Evolutionary conservation across 2,329 filamentous ascomycete genomes (phyloP), one percentile per base, ranked within the genome.

Genomic region (Ceratocystis cacaofunesta): DNA sequence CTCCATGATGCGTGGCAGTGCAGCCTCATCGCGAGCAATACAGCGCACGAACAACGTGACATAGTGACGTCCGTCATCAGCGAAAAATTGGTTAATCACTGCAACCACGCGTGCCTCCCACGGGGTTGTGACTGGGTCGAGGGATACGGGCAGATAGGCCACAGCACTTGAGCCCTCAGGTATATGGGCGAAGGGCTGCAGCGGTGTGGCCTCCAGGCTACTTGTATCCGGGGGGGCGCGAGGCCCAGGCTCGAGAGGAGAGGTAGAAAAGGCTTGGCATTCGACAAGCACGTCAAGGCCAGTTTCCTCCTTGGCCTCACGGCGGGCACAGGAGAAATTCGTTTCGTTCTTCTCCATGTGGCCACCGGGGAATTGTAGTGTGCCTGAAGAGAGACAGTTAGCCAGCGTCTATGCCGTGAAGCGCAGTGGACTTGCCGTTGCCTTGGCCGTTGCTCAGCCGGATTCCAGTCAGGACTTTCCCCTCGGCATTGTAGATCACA

Each of bases 221-320:
- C 25, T 28, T 17, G 28, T 30, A 41, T 28, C 5, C 52, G 52
- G 52, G 12, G 22, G 25, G 55, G 36, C 48, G 1, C 32, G 32
- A 8, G 36, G 48, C 30, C n/a, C n/a, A 22, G 10, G 30, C n/a
- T 15, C n/a, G 10, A 28, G 60, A 12, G 46, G 32, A 17, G 17
- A n/a, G 17, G 17, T 2, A 5, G 50, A n/a, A 28, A 66, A 66
- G 19, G 60, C 32, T 30, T 55, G 19, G 41, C 62, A 41, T 4
- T 82, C 61, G 5, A 80, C 77, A 1, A 73, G 76, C 1, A 90
- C 77, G 0, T 74, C 70, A 0, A 90, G 77, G 0, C 81, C 86
- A 0, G 88, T 90, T 71, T 92, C 89, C 72, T 92, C 89, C 0
- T 82, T 71, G 0, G 82, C 77, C 73, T 92, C 89, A 3, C 89